Base-by-base conservation (phyloP, 2,329 filamentous ascomycete species). In the Ramularia collo-cygni region DNA sequence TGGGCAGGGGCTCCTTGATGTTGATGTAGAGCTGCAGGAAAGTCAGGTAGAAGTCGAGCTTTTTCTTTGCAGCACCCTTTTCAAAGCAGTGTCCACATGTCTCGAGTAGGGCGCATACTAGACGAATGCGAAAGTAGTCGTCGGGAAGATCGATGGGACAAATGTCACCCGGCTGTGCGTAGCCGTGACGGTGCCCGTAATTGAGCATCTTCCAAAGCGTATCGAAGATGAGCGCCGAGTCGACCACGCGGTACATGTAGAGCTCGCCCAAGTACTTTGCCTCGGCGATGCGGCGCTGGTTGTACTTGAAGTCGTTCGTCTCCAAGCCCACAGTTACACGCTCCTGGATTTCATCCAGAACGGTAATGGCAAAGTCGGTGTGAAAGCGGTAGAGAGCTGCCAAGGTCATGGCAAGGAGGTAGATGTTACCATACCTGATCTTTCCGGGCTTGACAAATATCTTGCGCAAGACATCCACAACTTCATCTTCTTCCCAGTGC, bases 21-120 rank as follows among this genome's bases (percentile, higher is more conserved):
- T 84, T 81, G 52, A 96, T 83, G 64, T 98, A 98, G 63, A 95
- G 96, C 71, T 94, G 89, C 55, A 98, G 87, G 65, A 96, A 96
- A 0, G 84, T 90, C 45, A 98, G 71, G 64, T 96, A 98, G 63
- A 95, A 96, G 58, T 98, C 92, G 8, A 98, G 75, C 66, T 96
- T 98, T 71, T 96, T 96, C 63, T 89, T 93, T 2, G 89, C 85
- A 30, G 83, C 80, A 6, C 93, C 92, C 54, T 90, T 83, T 62
- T 92, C 92, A 56, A 95, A 98, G 67, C 90, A 98, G 63, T 93
- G 83, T 39, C 93, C 92, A 52, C 90, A 96, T 1, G 89, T 95
- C 64, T 98, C 93, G 4, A 98, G 74, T 35, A 98, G 72, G 10
- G 83, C 93, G 49, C 88, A 85, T 19, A 93, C 81, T 26, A 98